Percentiles rank a stretch among this genome's conserved stretches.
Evolutionary conservation across 2,329 filamentous ascomycete genomes (phyloP).

Genomic region (Pyrenochaeta sp.): DNA sequence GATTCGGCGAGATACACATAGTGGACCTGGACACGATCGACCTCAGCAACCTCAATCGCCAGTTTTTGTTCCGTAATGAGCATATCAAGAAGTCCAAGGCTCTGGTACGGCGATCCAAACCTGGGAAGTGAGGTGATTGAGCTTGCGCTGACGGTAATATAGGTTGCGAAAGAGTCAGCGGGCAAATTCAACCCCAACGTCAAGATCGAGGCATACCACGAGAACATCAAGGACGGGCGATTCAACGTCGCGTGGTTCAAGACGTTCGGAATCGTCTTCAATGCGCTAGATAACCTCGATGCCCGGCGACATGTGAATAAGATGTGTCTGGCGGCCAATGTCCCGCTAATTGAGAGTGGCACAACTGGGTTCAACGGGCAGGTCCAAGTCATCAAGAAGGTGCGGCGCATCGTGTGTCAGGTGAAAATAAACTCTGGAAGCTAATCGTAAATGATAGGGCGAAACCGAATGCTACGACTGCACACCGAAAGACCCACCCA

Average conservation of each 20-base stretch:
- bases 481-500: slow-evolving; percentile 85
- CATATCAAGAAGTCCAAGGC: slow-evolving; percentile 99
- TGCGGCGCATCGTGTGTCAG: slow-evolving; percentile 30
- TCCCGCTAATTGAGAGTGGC: slow-evolving; percentile 93
- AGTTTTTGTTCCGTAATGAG: slow-evolving; percentile 95
- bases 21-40: slow-evolving; percentile 99
- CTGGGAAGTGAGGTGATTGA: background rate
- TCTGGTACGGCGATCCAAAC: slow-evolving; percentile 66
- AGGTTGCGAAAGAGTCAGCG: slow-evolving; percentile 93
- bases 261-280: slow-evolving; percentile 87
- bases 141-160: slow-evolving; percentile 28
- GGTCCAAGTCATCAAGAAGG: slow-evolving; percentile 93
- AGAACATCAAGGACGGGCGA: slow-evolving; percentile 88
- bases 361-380: slow-evolving; percentile 98
- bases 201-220: slow-evolving; percentile 87
- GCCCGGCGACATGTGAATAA: slow-evolving; percentile 94
- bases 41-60: slow-evolving; percentile 94
- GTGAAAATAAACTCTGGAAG: background rate
- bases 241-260: slow-evolving; percentile 92
- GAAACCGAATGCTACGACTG: slow-evolving; percentile 97
- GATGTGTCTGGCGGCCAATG: slow-evolving; percentile 92
- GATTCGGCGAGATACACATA: slow-evolving; percentile 92
- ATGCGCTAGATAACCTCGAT: slow-evolving; percentile 94
- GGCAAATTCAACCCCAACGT: slow-evolving; percentile 88
- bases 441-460: slow-evolving; percentile 57